Conservation (phyloP, 2,329 filamentous ascomycete genomes). For the Cytospora leucostoma region DNA sequence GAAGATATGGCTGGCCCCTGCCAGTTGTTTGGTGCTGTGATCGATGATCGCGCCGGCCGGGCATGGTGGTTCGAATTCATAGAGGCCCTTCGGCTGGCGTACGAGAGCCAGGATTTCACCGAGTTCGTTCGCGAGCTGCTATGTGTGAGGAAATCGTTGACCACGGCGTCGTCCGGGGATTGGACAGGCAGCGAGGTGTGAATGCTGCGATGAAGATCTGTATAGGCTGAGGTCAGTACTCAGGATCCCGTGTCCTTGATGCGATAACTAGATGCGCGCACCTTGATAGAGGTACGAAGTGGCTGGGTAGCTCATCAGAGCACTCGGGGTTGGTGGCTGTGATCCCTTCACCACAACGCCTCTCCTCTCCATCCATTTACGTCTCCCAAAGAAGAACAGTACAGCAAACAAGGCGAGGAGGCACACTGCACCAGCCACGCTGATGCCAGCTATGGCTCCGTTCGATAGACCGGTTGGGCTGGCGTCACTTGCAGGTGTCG, state of each 20-base stretch:
- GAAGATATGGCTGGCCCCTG: background rate
- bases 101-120: background rate
- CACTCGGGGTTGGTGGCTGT: slow-evolving; percentile 4
- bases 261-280: slow-evolving; percentile 1
- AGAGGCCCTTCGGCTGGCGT: slow-evolving; percentile 11
- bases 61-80: slow-evolving; percentile 4
- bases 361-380: background rate
- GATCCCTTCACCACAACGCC: slow-evolving; percentile 16
- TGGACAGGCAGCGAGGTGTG: slow-evolving; percentile 1
- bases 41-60: no score
- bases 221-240: background rate
- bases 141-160: slow-evolving; percentile 3
- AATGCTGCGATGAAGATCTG: background rate
- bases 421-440: slow-evolving; percentile 20
- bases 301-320: background rate
- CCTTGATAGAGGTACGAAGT: background rate
- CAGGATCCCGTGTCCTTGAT: background rate
- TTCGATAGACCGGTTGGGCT: slow-evolving; percentile 19
- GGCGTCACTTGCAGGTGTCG: background rate
- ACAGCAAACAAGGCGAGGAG: slow-evolving; percentile 23
- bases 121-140: background rate
- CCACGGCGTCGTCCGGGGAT: background rate
- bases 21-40: background rate
- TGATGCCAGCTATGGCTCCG: slow-evolving; percentile 30
- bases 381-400: slow-evolving; percentile 13